phyloP scores from a whole-genome alignment of 75 land plant species.

The Picea sitchensis region DNA sequence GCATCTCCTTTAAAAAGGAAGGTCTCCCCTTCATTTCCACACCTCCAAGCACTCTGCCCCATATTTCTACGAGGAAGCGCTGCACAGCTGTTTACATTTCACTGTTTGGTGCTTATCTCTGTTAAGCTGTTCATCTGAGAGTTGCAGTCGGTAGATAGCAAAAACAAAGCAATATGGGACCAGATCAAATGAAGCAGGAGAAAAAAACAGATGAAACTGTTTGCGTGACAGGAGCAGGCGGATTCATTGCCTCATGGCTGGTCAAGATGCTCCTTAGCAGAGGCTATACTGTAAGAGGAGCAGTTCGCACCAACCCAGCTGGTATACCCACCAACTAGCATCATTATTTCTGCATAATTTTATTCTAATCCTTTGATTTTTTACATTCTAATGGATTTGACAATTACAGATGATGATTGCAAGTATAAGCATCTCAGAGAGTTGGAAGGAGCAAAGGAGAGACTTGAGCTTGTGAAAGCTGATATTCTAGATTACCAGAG shows the following conservation, averaged over 20 bases:
- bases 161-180: too few species aligned
- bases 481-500: not conserved
- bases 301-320: constrained; percentile 13
- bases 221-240: constrained; percentile 15
- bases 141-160: too few species aligned
- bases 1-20: too few species aligned
- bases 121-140: too few species aligned
- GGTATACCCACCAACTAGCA: not conserved
- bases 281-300: constrained; percentile 13
- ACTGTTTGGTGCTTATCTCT: too few species aligned
- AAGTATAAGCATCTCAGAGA: constrained; percentile 8
- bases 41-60: too few species aligned
- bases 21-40: too few species aligned
- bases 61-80: too few species aligned
- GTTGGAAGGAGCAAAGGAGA: constrained; percentile 15
- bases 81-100: too few species aligned
- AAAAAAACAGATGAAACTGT: not conserved
- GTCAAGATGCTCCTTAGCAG: constrained; percentile 11
- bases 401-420: constrained; percentile 8
- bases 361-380: not conserved
- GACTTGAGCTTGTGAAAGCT: constrained; percentile 17
- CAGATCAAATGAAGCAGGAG: not conserved
- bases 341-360: not conserved
- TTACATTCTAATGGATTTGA: not conserved
- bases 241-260: constrained; percentile 13